Percentiles rank a stretch among this genome's conserved stretches.
phyloP scores from a whole-genome alignment of 129 eudicot species.

The Flaveria brownii region DNA sequence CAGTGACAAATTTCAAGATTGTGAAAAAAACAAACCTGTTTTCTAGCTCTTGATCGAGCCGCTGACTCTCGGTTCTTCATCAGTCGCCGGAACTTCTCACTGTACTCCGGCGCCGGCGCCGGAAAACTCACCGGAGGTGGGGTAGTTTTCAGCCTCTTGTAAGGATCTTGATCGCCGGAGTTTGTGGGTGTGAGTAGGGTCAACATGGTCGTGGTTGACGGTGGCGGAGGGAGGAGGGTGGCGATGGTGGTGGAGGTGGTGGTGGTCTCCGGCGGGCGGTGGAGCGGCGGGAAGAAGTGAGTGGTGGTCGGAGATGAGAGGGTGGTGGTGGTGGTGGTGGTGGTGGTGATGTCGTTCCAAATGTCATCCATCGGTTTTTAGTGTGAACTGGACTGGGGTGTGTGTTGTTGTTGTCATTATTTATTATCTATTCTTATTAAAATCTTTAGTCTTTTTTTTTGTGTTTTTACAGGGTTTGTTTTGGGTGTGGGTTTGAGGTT shows the following conservation, averaged over 20 bases:
- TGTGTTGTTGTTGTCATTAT: background rate
- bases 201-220: slow-evolving; percentile 29
- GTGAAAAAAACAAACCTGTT: slow-evolving; percentile 34
- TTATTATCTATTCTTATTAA: too few relatives aligned
- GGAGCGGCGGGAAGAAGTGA: slow-evolving; percentile 34
- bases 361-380: slow-evolving; percentile 45
- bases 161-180: slow-evolving; percentile 19
- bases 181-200: slow-evolving; percentile 33
- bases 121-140: background rate
- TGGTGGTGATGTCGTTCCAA: slow-evolving; percentile 41
- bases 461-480: too few relatives aligned
- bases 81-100: slow-evolving; percentile 43
- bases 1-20: background rate
- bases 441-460: too few relatives aligned
- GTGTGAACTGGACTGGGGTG: slow-evolving; percentile 4
- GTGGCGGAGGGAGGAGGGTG: slow-evolving; percentile 21
- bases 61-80: slow-evolving; percentile 65
- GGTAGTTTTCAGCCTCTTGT: slow-evolving; percentile 11
- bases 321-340: slow-evolving; percentile 1
- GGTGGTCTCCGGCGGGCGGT: slow-evolving; percentile 17
- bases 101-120: slow-evolving; percentile 23
- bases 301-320: slow-evolving; percentile 28
- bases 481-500: too few relatives aligned
- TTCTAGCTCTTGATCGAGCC: slow-evolving; percentile 59
- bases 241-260: background rate